Base-by-base conservation (phyloP, 169 alveolate species). In the Plasmodium reichenowi region DNA sequence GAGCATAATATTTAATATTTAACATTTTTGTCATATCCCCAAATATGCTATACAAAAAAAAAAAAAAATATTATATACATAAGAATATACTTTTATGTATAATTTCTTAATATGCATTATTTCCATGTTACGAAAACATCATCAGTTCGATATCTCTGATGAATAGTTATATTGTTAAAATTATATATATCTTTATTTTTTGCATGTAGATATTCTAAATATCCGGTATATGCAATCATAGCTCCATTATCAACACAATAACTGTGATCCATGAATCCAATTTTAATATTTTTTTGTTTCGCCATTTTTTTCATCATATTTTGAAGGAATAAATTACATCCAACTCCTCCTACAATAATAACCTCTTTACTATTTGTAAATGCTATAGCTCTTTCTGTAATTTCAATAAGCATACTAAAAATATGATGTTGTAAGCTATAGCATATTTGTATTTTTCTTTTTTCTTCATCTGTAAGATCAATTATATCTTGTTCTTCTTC, bases 221-320 rank as follows among this genome's bases (percentile, higher is more conserved):
- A 78, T 29, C 96, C 96, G 3, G 96, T 92, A 73, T 89, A 94
- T 10, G 94, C 99, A 32, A 98, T 98, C 99, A 98, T 98, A 26
- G 99, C 99, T 6, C 99, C 99, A 93, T 98, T 98, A 90, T 98
- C 99, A 24, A 98, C 98, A 91, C 99, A 98, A 93, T 98, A 98
- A 73, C 99, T 97, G 74, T 98, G 99, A 92, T 98, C 99, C 99
- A 98, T 98, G 3, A 99, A 99, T 71, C 99, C 98, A 54, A 98
- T 97, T 72, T 93, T 94, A 12, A 99, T 99, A 22, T 98, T 99
- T 89, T 99, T 96, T 62, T 96, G 98, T 72, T 93, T 85, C 0
- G 99, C 99, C 99, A 98, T 98, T 70, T 88, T 72, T 52, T 93
- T 95, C 95, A 97, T 96, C 99, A 98, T 98, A 87, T 96, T 96